Evolutionary conservation across 345 rosid species (phyloP).

Genomic region (Passiflora organensis): DNA sequence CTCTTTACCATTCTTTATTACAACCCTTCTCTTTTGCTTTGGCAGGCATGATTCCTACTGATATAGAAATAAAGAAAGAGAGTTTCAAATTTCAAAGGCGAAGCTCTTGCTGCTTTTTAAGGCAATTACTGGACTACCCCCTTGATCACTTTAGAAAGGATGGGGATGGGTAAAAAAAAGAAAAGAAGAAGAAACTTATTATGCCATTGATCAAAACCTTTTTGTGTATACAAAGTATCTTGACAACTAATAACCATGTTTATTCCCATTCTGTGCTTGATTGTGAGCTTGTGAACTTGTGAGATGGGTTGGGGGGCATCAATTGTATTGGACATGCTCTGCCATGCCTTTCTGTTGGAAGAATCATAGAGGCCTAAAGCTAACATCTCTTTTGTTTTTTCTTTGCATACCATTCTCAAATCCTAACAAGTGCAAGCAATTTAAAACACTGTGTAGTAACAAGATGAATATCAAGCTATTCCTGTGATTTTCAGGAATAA

Average conservation of each 20-base stretch:
- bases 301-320: conserved; percentile 5
- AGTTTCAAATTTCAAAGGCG: conserved; percentile 41
- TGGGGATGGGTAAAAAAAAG: too few species aligned
- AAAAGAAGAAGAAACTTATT: background rate
- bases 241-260: conserved; percentile 27
- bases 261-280: conserved; percentile 14
- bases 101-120: conserved; percentile 43
- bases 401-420: background rate
- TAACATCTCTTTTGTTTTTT: background rate
- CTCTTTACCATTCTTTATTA: conserved; percentile 40
- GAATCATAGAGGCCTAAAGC: conserved; percentile 19
- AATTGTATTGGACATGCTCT: conserved; percentile 22
- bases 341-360: conserved; percentile 27
- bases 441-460: too few species aligned
- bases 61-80: conserved; percentile 28
- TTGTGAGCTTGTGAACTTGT: conserved; percentile 19
- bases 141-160: conserved; percentile 19
- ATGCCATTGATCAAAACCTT: conserved; percentile 7
- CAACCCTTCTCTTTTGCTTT: conserved; percentile 42
- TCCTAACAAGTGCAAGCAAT: too few species aligned
- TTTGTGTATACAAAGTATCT: conserved; percentile 3
- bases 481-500: too few species aligned
- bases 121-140: conserved; percentile 42
- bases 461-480: too few species aligned
- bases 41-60: conserved; percentile 42